Percentiles rank a stretch among this genome's conserved stretches.
phyloP scores from a whole-genome alignment of 139 green algal genomes.

The Edaphochlamys debaryana region DNA sequence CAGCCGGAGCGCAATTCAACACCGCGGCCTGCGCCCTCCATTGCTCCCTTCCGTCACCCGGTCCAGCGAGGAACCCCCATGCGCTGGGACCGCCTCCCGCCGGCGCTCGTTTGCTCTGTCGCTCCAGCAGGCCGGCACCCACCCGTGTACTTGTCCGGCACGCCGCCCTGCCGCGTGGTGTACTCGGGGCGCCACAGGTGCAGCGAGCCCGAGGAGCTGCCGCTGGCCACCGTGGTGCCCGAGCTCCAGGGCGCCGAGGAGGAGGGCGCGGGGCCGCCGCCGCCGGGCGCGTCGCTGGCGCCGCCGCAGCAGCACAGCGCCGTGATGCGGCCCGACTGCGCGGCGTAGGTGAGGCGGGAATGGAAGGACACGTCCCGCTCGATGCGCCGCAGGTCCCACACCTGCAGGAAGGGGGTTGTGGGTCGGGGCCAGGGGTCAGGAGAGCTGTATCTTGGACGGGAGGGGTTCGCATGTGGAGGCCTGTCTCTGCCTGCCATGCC shows the following conservation, averaged over 20 bases:
- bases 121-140: too few species aligned
- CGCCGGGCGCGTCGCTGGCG: not conserved
- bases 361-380: constrained; percentile 92
- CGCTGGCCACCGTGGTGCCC: constrained; percentile 71
- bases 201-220: constrained; percentile 72
- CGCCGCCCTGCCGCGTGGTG: constrained; percentile 50
- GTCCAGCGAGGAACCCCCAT: too few species aligned
- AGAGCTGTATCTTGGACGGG: too few species aligned
- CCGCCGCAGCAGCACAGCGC: constrained; percentile 25
- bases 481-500: too few species aligned
- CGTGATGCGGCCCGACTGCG: constrained; percentile 55
- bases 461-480: too few species aligned
- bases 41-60: too few species aligned
- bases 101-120: not conserved
- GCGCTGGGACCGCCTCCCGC: not conserved
- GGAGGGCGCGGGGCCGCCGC: not conserved
- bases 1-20: not conserved
- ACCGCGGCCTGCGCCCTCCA: too few species aligned
- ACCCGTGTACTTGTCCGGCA: constrained; percentile 73
- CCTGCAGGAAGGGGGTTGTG: constrained; percentile 33
- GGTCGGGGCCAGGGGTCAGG: not conserved
- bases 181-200: constrained; percentile 91
- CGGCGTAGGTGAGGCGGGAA: constrained; percentile 84
- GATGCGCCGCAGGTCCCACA: constrained; percentile 92
- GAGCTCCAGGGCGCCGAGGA: not conserved